phyloP scores from a whole-genome alignment of 345 rosid genomes.

The Ceriops tagal region DNA sequence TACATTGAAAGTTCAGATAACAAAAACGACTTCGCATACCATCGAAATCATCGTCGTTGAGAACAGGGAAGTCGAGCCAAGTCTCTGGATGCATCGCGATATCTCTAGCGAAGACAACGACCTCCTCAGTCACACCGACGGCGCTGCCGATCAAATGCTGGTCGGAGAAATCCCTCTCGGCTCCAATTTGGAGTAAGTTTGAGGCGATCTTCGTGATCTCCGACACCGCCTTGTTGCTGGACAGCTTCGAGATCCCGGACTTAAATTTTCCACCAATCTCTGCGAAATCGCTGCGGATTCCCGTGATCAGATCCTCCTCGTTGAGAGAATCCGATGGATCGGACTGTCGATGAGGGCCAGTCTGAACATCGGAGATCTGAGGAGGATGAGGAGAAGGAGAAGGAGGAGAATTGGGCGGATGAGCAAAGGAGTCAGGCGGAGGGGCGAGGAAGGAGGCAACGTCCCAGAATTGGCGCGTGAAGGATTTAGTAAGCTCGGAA shows the following conservation, averaged over 20 bases:
- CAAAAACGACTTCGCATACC: slow-evolving; percentile 33
- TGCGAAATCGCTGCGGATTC: slow-evolving; percentile 66
- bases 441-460: slow-evolving; percentile 97
- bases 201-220: slow-evolving; percentile 65
- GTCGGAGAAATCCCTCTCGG: slow-evolving; percentile 35
- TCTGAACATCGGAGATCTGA: slow-evolving; percentile 21
- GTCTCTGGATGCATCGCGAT: slow-evolving; percentile 90
- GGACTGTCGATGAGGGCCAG: slow-evolving; percentile 11
- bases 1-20: too few relatives aligned
- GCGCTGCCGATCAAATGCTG: slow-evolving; percentile 43
- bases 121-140: slow-evolving; percentile 83
- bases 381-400: not conserved
- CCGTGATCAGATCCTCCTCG: slow-evolving; percentile 38
- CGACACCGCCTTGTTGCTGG: slow-evolving; percentile 60
- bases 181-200: slow-evolving; percentile 49
- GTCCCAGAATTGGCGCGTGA: slow-evolving; percentile 78
- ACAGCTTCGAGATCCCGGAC: slow-evolving; percentile 59
- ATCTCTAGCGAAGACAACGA: slow-evolving; percentile 69
- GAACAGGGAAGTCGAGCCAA: slow-evolving; percentile 88
- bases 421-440: slow-evolving; percentile 31
- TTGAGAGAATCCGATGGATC: slow-evolving; percentile 30
- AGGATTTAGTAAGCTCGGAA: slow-evolving; percentile 71
- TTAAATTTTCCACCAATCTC: slow-evolving; percentile 64
- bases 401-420: not conserved
- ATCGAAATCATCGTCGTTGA: slow-evolving; percentile 59